These are phyloP conservation scores for Cladophialophora yegresii DNA, from an alignment of 2,329 filamentous ascomycete species.

Conservation along the genomic window DNA sequence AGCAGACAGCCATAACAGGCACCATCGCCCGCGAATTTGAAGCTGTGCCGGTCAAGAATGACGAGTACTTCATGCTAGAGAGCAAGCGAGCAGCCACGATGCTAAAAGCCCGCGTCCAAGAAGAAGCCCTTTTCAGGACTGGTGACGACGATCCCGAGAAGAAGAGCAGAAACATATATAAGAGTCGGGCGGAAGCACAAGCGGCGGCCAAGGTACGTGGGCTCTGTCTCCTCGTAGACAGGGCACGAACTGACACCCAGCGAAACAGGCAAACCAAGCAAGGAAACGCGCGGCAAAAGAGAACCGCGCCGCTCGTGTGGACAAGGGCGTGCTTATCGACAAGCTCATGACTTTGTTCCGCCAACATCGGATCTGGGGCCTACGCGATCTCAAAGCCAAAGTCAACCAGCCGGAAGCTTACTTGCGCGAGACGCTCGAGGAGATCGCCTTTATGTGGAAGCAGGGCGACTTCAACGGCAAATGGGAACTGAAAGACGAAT, in stretches of 20 bases:
- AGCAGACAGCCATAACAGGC: constrained; percentile 75
- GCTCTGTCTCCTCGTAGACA: neutral
- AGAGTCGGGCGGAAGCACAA: constrained; percentile 25
- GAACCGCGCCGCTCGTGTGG: constrained; percentile 87
- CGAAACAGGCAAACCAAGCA: constrained; percentile 36
- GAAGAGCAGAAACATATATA: constrained; percentile 23
- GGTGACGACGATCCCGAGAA: constrained; percentile 28
- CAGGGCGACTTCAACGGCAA: constrained; percentile 38
- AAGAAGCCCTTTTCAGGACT: constrained; percentile 25
- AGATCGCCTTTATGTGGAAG: constrained; percentile 36
- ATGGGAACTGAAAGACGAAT: constrained; percentile 41
- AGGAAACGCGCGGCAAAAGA: constrained; percentile 58
- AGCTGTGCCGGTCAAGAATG: constrained; percentile 70
- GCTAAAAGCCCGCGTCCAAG: constrained; percentile 54
- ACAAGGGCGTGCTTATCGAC: constrained; percentile 84
- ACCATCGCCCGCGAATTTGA: constrained; percentile 75
- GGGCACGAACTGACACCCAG: constrained; percentile 1
- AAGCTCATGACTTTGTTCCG: constrained; percentile 81
- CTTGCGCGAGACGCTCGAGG: constrained; percentile 76
- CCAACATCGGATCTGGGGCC: constrained; percentile 88
- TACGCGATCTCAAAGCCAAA: constrained; percentile 76
- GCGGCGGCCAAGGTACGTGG: constrained; percentile 32
- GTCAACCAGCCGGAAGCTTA: constrained; percentile 91
- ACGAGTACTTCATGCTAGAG: constrained; percentile 66
- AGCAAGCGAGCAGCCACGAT: constrained; percentile 60